Base-by-base conservation (phyloP, 1,284 basidiomycete species). In the Fomes fomentarius region DNA sequence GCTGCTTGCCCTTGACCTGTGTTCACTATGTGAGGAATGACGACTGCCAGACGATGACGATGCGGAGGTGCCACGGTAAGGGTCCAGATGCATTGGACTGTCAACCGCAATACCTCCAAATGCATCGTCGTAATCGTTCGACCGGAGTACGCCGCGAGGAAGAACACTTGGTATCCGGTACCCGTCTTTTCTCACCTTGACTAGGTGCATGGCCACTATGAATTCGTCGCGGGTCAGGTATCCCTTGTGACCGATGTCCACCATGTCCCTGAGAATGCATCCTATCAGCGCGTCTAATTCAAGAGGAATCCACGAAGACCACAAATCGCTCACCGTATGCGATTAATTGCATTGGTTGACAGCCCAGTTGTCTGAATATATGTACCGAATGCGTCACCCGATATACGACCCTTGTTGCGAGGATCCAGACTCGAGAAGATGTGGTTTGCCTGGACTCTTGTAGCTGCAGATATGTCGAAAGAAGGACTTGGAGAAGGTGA, bases 391-490 rank as follows among this genome's bases (percentile, higher is more conserved):
- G 54, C 58, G 6, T 66, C 59, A 1, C 57, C 59, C 41, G 61
- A 60, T 9, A 60, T 54, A n/a, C 51, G 62, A 1, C 66, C 68
- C 14, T 57, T 51, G 12, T 50, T 50, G 33, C 63, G 52, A 19
- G 59, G 60, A 43, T 70, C 68, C 11, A 70, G 41, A 4, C 58
- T 61, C 12, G 62, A 52, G 52, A 70, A 70, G 1, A 65, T 56
- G 25, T 61, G 62, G 17, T 69, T 62, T 4, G 67, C 61, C 15
- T 63, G 64, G 0, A 60, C 50, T 34, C 42, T 59, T 15, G 54
- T 47, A 3, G 66, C 58, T 0, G 61, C 52, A 9, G 58, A 52
- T 4, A 65, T 56, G 19, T 58, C 63, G 61, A 62, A 67, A 1
- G 39, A n/a, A 15, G 44, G 50, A 19, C 49, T 51, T 2, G 52